Evolutionary conservation across 2,329 filamentous ascomycete species (phyloP), one percentile per base, ranked within the genome.

Genomic region (Paecilomyces sp.): DNA sequence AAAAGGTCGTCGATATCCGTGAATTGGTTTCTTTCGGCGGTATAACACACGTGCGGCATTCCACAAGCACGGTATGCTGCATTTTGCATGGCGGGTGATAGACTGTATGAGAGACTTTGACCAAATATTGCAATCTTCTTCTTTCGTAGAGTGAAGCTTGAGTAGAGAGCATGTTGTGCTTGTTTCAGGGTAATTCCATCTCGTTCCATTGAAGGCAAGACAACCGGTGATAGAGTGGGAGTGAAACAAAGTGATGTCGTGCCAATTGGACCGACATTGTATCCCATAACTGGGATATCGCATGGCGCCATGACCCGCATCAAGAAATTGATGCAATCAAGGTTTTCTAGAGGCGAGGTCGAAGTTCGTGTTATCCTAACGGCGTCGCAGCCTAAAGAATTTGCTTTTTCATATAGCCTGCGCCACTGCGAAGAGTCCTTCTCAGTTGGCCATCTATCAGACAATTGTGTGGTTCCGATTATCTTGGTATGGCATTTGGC

Each of bases 1-100:
- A 67, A 34, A 9, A 68, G 57, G 12, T 15, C 8, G 18, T 63
- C 55, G 11, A 68, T 58, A 3, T 58, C 58, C 4, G 58, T 57
- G 13, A 65, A 54, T 3, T 58, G 13, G 7, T 61, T 50, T 11
- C 57, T 57, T 50, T 62, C 55, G 6, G 61, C 31, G 8, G 55
- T 56, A 11, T 60, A 30, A 33, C 66, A 70, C 2, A 41, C 18
- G 59, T 71, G 63, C 11, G 67, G 67, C 54, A 71, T 56, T 6
- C 69, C 68, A 41, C 63, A 63, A 18, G 64, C 61, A 7, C 12
- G 34, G 55, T 66, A 70, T 18, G 63, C 67, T 7, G 65, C 62
- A 55, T 66, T 68, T 56, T 70, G 68, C 65, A 70, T 68, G 25
- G 62, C 61, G 41, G 68, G 68, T 1, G 67, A 70, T 8, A 67